Conservation (phyloP, 2,329 filamentous ascomycete species). For the Aspergillus carbonarius region DNA sequence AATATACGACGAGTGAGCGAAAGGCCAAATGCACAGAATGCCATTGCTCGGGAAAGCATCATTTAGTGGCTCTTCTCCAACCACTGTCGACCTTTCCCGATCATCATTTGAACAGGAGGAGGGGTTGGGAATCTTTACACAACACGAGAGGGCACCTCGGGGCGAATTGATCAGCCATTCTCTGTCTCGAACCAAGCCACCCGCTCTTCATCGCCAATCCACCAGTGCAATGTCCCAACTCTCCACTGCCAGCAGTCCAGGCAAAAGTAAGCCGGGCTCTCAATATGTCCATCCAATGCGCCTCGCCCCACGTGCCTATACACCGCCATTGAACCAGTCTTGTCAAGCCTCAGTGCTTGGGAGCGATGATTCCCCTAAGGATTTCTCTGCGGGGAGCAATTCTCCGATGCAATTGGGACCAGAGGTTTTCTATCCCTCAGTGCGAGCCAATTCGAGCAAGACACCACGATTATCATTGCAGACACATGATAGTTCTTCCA, state of each 20-base stretch:
- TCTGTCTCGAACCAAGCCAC: slow-evolving; percentile 40
- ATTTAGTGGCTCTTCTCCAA: slow-evolving; percentile 47
- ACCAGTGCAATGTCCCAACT: slow-evolving; percentile 57
- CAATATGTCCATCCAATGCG: slow-evolving; percentile 58
- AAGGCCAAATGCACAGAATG: slow-evolving; percentile 50
- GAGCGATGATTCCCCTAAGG: slow-evolving; percentile 45
- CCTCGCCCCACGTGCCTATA: slow-evolving; percentile 55
- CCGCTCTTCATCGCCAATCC: slow-evolving; percentile 51
- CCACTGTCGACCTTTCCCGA: slow-evolving; percentile 55
- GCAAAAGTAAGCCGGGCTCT: slow-evolving; percentile 49
- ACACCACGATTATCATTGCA: slow-evolving; percentile 37
- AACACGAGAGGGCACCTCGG: slow-evolving; percentile 26
- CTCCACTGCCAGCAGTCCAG: slow-evolving; percentile 48
- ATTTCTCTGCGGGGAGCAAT: slow-evolving; percentile 49
- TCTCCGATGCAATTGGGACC: slow-evolving; percentile 14
- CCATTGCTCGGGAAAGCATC: slow-evolving; percentile 57
- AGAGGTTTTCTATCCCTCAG: slow-evolving; percentile 29
- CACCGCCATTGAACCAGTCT: slow-evolving; percentile 52
- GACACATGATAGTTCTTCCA: slow-evolving; percentile 42
- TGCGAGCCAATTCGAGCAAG: slow-evolving; percentile 34
- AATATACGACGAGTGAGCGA: slow-evolving; percentile 20
- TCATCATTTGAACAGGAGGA: slow-evolving; percentile 58
- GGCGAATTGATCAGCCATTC: slow-evolving; percentile 42
- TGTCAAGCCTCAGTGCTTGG: slow-evolving; percentile 51
- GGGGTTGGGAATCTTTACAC: slow-evolving; percentile 54